A percentile compares a stretch with the other conserved stretches of the same genome.
Evolutionary conservation across 768 basidiomycete species (phyloP).

Genomic region (Russula compacta): DNA sequence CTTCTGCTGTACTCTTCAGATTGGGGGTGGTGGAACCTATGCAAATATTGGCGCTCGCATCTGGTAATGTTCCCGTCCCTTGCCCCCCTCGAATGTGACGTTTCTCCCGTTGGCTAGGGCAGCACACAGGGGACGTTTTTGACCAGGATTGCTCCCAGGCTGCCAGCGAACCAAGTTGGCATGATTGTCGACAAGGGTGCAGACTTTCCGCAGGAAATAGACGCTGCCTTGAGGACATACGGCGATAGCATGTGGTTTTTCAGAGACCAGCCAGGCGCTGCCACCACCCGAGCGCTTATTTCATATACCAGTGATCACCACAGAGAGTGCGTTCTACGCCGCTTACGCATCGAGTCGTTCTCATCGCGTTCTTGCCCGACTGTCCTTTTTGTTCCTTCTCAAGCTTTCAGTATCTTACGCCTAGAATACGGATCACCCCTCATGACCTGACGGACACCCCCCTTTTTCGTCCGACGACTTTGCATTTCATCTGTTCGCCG

Average conservation of each 20-base stretch:
- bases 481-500: slow-evolving; percentile 88
- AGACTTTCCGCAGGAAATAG: slow-evolving; percentile 61
- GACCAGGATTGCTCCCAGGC: slow-evolving; percentile 34
- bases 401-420: slow-evolving; percentile 74
- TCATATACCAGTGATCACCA: slow-evolving; percentile 60
- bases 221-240: slow-evolving; percentile 46
- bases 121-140: too few relatives aligned
- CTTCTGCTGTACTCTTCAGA: slow-evolving; percentile 35
- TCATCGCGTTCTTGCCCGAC: slow-evolving; percentile 5
- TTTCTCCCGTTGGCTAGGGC: neutral
- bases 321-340: slow-evolving; percentile 42
- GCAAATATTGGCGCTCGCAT: slow-evolving; percentile 74
- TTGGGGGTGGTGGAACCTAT: slow-evolving; percentile 86
- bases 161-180: slow-evolving; percentile 53
- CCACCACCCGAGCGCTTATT: slow-evolving; percentile 70
- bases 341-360: neutral
- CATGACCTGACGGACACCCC: slow-evolving; percentile 50
- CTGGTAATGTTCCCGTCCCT: slow-evolving; percentile 40
- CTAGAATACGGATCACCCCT: slow-evolving; percentile 62
- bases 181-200: slow-evolving; percentile 79
- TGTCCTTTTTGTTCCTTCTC: neutral
- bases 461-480: slow-evolving; percentile 39
- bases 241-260: slow-evolving; percentile 75
- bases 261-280: slow-evolving; percentile 42
- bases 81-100: neutral